A percentile compares a stretch with the other conserved stretches of the same genome.
Conservation (phyloP, 179 eudicot species). For the Drosera spatulata region DNA sequence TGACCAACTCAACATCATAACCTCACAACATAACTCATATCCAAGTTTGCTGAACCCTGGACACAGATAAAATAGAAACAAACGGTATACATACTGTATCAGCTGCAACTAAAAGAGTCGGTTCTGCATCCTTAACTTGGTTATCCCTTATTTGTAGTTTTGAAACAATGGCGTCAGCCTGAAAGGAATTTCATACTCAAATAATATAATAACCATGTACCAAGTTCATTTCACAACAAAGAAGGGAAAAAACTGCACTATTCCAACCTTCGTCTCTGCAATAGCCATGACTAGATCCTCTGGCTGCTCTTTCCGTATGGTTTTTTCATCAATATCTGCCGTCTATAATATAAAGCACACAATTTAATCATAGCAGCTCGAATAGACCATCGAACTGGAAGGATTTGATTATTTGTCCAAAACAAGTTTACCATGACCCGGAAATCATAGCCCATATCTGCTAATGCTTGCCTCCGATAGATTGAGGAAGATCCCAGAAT, state of each 20-base stretch:
- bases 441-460: slow-evolving; percentile 82
- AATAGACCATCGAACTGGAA: too few species aligned
- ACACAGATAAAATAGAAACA: too few species aligned
- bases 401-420: too few species aligned
- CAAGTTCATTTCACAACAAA: too few species aligned
- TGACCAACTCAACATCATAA: too few species aligned
- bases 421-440: slow-evolving; percentile 44
- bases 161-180: slow-evolving; percentile 77
- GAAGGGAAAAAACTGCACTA: too few species aligned
- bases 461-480: slow-evolving; percentile 64
- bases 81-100: slow-evolving; percentile 39
- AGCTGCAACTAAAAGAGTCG: slow-evolving; percentile 26
- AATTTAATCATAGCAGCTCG: too few species aligned
- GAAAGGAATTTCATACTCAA: slow-evolving; percentile 13
- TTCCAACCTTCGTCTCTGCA: slow-evolving; percentile 81
- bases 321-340: slow-evolving; percentile 93
- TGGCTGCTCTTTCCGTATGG: background rate
- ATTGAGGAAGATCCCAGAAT: slow-evolving; percentile 77
- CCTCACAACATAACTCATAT: too few species aligned
- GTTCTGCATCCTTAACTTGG: slow-evolving; percentile 44
- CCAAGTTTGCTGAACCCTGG: too few species aligned
- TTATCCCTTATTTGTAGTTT: slow-evolving; percentile 44
- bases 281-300: slow-evolving; percentile 56
- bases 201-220: too few species aligned
- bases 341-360: slow-evolving; percentile 24